Conservation (phyloP, 192 early-diverging fungal genomes). For the Coemansia sp. region DNA sequence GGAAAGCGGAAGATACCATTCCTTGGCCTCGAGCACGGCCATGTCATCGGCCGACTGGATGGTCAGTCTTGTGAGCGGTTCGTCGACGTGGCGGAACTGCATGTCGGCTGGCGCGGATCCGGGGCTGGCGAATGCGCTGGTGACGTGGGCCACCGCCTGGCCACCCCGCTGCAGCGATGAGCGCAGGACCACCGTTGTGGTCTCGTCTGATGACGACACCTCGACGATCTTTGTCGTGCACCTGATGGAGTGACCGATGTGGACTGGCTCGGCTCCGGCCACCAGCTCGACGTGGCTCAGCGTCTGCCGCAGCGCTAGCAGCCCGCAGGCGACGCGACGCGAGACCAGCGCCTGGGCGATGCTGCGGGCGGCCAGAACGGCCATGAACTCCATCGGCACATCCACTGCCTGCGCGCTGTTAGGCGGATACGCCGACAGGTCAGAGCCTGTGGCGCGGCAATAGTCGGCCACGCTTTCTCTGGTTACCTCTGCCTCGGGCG, state of each 20-base stretch:
- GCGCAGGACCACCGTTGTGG: background rate
- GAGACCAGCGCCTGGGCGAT: slow-evolving; percentile 78
- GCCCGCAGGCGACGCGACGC: slow-evolving; percentile 75
- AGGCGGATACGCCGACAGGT: slow-evolving; percentile 58
- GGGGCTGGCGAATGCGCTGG: slow-evolving; percentile 36
- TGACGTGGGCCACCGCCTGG: background rate
- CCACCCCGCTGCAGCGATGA: background rate
- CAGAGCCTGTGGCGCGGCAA: slow-evolving; percentile 72
- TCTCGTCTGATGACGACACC: slow-evolving; percentile 30
- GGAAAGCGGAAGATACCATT: slow-evolving; percentile 58
- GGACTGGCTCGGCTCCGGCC: slow-evolving; percentile 59
- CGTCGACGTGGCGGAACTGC: slow-evolving; percentile 73
- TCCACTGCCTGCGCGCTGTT: slow-evolving; percentile 61
- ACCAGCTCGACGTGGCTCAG: slow-evolving; percentile 75
- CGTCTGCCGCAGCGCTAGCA: slow-evolving; percentile 81
- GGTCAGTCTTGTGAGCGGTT: slow-evolving; percentile 65
- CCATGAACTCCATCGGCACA: slow-evolving; percentile 66
- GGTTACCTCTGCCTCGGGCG: slow-evolving; percentile 6
- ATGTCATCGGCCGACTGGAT: slow-evolving; percentile 65
- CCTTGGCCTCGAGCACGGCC: slow-evolving; percentile 83
- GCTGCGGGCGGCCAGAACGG: slow-evolving; percentile 79
- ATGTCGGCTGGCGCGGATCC: slow-evolving; percentile 53
- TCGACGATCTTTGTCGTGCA: slow-evolving; percentile 71
- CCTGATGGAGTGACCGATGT: slow-evolving; percentile 70
- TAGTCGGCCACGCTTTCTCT: slow-evolving; percentile 85